Base-by-base conservation (phyloP, 179 eudicot genomes). In the Amaranthus tricolor region DNA sequence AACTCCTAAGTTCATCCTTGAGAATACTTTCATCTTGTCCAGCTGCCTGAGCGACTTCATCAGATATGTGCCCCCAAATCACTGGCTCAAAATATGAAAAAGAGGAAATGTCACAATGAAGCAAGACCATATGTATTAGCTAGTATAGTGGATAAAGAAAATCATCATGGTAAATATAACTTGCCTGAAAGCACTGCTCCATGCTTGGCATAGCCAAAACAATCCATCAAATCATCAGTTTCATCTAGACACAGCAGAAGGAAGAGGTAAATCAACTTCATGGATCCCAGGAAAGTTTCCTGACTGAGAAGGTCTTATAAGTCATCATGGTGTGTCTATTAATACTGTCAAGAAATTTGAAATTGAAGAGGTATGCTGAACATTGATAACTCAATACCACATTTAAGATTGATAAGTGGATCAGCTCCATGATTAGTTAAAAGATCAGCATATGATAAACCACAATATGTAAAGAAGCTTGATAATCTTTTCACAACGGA, bases 101-200 rank as follows among this genome's bases (percentile, higher is more conserved):
- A 52, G 11, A 50, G 11, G 47, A 47, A 62, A 66, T n/a, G 57
- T 20, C 10, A 21, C 19, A 47, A 8, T 62, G 59, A 21, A 52
- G 62, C 64, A 53, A 15, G 31, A 40, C 24, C 20, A 53, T 57
- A 70, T 13, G 5, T 6, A 2, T 52, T 12, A 63, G 31, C 45
- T 17, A 2, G 64, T 60, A n/a, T 11, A 66, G 45, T n/a, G 61
- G 53, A 67, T 62, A 57, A 62, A 53, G 24, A 64, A 61, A 74
- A 65, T 68, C 9, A 40, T 55, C 24, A 55, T 5, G 71, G 68
- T 24, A 53, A 74, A 17, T 56, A 76, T 55, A 76, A 31, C 71
- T 61, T 72, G 85, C 99, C 97, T 85, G 91, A 88, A 78, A 95
- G 95, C 13, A 81, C 78, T 79, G 93, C 96, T 83, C 99, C 99